A percentile compares a stretch with the other conserved stretches of the same genome.
phyloP scores from a whole-genome alignment of 2,329 filamentous ascomycete genomes.

The Sordariomycetes sp. region DNA sequence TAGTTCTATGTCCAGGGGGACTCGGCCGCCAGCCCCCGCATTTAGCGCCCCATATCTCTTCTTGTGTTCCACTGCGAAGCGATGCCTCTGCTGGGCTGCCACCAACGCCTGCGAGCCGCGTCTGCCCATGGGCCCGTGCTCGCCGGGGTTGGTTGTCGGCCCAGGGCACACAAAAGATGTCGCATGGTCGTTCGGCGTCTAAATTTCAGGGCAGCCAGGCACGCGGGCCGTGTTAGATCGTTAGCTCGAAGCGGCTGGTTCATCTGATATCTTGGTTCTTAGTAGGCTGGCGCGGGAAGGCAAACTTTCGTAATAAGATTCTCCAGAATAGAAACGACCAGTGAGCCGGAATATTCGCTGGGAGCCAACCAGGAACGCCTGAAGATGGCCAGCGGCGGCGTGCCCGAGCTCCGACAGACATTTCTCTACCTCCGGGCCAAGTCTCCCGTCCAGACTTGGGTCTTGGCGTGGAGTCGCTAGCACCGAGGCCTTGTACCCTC shows the following conservation, averaged over 20 bases:
- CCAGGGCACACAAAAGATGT: neutral
- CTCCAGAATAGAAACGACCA: neutral
- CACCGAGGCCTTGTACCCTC: neutral
- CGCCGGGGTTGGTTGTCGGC: too few species aligned
- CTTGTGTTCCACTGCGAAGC: too few species aligned
- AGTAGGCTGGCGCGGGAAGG: neutral
- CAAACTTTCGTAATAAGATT: neutral
- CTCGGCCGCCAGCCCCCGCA: too few species aligned
- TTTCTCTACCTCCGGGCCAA: neutral
- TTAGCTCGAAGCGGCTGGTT: neutral
- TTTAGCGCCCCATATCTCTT: too few species aligned
- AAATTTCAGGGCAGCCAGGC: neutral
- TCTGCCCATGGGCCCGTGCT: neutral
- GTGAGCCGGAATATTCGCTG: neutral
- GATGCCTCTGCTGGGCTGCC: too few species aligned
- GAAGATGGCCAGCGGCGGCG: neutral
- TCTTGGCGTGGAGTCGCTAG: neutral
- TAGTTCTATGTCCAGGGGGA: too few species aligned
- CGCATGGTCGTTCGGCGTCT: neutral
- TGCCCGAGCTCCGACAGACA: neutral
- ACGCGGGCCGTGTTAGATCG: neutral
- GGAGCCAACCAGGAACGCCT: neutral
- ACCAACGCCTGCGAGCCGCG: neutral
- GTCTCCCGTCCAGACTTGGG: neutral
- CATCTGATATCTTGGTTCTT: neutral